phyloP scores from a whole-genome alignment of 208 protist genomes.

The Tritrichomonas foetus region DNA sequence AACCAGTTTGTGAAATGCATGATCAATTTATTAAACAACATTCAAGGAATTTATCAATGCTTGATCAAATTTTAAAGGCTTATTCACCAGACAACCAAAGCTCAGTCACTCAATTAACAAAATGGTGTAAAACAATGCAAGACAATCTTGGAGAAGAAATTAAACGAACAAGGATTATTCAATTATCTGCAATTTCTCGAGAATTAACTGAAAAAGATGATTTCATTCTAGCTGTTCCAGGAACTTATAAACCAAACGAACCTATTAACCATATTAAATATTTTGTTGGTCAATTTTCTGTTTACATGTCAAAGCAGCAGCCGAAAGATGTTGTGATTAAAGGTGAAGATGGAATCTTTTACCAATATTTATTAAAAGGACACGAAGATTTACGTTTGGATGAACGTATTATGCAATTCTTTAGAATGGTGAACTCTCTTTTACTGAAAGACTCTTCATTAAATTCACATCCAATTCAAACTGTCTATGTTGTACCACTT shows the following conservation, averaged over 20 bases:
- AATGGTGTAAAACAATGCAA: background rate
- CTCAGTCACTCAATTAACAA: background rate
- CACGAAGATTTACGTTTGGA: conserved; percentile 33
- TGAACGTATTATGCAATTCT: conserved; percentile 43
- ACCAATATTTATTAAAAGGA: conserved; percentile 16
- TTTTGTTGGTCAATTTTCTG: background rate
- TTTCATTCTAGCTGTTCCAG: background rate
- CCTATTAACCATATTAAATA: background rate
- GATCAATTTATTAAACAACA: background rate
- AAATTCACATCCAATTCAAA: background rate
- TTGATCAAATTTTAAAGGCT: background rate
- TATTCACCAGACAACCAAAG: background rate
- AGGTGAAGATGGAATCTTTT: conserved; percentile 36
- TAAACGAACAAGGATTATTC: background rate
- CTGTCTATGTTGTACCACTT: background rate
- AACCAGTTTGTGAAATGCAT: background rate
- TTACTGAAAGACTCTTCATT: background rate
- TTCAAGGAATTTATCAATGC: background rate
- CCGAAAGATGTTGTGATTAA: background rate
- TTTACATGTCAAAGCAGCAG: background rate
- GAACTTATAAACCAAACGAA: background rate
- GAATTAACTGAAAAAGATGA: background rate
- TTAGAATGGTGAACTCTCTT: background rate
- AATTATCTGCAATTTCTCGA: background rate
- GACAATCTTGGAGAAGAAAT: background rate